These are phyloP conservation scores for Xylariaceae sp. DNA, from an alignment of 2,329 filamentous ascomycete genomes.

Conservation along the genomic window DNA sequence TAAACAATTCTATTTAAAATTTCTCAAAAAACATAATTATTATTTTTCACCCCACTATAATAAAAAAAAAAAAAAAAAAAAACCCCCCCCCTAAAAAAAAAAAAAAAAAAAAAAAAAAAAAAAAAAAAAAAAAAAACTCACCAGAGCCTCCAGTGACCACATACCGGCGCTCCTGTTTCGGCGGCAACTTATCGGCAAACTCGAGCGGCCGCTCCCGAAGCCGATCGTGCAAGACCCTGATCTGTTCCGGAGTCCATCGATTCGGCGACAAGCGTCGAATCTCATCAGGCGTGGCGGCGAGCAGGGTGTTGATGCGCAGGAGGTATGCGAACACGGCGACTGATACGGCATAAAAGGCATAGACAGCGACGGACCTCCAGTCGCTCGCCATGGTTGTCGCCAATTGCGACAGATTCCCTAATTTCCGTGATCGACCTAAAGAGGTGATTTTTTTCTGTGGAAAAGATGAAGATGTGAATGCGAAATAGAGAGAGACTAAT, in stretches of 20 bases:
- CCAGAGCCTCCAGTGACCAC: slow-evolving; percentile 46
- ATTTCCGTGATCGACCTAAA: no score
- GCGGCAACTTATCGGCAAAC: slow-evolving; percentile 37
- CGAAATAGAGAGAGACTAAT: no score
- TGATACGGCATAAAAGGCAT: slow-evolving; percentile 3
- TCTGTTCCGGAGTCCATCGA: slow-evolving; percentile 35
- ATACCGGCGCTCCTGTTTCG: slow-evolving; percentile 39
- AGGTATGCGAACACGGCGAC: slow-evolving; percentile 31
- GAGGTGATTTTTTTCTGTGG: no score
- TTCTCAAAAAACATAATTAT: no score
- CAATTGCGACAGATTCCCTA: no score
- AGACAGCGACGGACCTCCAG: slow-evolving; percentile 4
- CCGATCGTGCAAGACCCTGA: slow-evolving; percentile 34
- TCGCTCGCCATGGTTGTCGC: slow-evolving; percentile 9
- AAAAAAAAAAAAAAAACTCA: slow-evolving; percentile 22
- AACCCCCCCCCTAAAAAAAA: no score
- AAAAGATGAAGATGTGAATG: no score
- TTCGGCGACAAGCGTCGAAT: slow-evolving; percentile 29
- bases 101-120: neutral
- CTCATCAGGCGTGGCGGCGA: slow-evolving; percentile 35
- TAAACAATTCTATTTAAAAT: no score
- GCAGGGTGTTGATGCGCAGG: slow-evolving; percentile 35
- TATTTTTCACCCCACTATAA: no score
- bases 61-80: no score
- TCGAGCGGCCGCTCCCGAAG: slow-evolving; percentile 36